Conservation (phyloP, 148 eudicot species). For the Silene conica region DNA sequence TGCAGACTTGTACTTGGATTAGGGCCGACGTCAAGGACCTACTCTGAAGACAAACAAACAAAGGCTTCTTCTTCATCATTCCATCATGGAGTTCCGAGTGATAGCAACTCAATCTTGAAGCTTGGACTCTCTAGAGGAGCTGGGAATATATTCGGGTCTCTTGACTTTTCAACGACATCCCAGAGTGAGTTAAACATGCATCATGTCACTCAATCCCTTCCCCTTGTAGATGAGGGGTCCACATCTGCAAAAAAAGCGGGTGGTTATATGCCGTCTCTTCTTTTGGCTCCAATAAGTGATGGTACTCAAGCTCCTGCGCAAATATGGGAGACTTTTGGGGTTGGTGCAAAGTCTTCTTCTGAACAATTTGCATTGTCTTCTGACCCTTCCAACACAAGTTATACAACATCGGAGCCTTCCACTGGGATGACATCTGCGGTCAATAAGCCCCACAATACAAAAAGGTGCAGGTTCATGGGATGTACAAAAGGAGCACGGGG, state of each 20-base stretch:
- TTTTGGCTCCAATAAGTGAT: conserved; percentile 59
- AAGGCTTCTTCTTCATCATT: conserved; percentile 31
- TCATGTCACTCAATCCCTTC: conserved; percentile 21
- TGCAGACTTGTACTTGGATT: conserved; percentile 87
- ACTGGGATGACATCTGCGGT: conserved; percentile 34
- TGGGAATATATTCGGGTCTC: conserved; percentile 32
- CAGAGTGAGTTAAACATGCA: conserved; percentile 26
- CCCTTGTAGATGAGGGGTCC: conserved; percentile 81
- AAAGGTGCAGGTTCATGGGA: conserved; percentile 59
- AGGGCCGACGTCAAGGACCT: conserved; percentile 67
- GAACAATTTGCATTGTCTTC: conserved; percentile 47
- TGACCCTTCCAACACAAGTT: conserved; percentile 61
- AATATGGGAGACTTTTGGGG: conserved; percentile 29
- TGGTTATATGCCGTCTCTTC: conserved; percentile 82
- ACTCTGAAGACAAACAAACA: conserved; percentile 33
- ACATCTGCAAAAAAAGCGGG: conserved; percentile 90
- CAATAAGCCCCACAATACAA: conserved; percentile 39
- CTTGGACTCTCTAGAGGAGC: conserved; percentile 61
- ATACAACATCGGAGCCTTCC: conserved; percentile 50
- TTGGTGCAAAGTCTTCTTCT: conserved; percentile 27
- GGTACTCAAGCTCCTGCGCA: conserved; percentile 21
- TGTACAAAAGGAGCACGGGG: conserved; percentile 94
- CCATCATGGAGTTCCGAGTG: conserved; percentile 30
- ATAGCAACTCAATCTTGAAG: conserved; percentile 55
- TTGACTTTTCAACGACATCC: conserved; percentile 38